Percentiles rank a stretch among this genome's conserved stretches.
These are phyloP conservation scores for Scleroderma bovista DNA, from an alignment of 768 basidiomycete genomes.

Conservation along the genomic window DNA sequence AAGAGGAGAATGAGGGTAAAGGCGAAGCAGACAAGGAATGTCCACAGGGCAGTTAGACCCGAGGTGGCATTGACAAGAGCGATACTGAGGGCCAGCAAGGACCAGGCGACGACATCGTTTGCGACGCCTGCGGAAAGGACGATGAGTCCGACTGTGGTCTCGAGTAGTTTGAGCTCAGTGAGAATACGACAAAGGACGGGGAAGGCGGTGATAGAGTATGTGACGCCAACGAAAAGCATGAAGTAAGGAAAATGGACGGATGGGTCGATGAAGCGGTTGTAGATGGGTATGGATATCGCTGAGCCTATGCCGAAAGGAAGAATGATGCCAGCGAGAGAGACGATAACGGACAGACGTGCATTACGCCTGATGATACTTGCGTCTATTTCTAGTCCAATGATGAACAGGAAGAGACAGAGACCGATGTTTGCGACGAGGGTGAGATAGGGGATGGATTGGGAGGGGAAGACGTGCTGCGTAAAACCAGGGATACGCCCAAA, in stretches of 20 bases:
- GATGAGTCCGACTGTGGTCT: constrained; percentile 89
- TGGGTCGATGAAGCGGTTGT: constrained; percentile 62
- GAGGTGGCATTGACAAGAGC: constrained; percentile 86
- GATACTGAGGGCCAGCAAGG: constrained; percentile 81
- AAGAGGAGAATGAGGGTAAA: constrained; percentile 78
- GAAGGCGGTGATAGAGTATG: constrained; percentile 85
- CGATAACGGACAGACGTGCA: constrained; percentile 55
- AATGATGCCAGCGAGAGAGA: constrained; percentile 77
- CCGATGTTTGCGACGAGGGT: constrained; percentile 88
- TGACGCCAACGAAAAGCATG: constrained; percentile 91
- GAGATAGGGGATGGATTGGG: constrained; percentile 64
- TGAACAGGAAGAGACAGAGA: constrained; percentile 83
- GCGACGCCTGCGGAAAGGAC: constrained; percentile 91
- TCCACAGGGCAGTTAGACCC: constrained; percentile 80
- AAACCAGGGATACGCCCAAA: constrained; percentile 87
- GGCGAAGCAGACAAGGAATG: constrained; percentile 73
- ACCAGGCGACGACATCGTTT: constrained; percentile 87
- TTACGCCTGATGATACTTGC: constrained; percentile 70
- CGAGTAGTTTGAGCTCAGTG: constrained; percentile 83
- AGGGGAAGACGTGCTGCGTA: constrained; percentile 79
- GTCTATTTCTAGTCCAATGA: constrained; percentile 93
- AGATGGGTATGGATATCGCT: constrained; percentile 67
- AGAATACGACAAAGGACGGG: constrained; percentile 89
- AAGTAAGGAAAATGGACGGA: constrained; percentile 74
- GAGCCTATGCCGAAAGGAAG: constrained; percentile 87